Base-by-base conservation (phyloP, 2,329 filamentous ascomycete species). In the Dendrostoma leiphaemia region DNA sequence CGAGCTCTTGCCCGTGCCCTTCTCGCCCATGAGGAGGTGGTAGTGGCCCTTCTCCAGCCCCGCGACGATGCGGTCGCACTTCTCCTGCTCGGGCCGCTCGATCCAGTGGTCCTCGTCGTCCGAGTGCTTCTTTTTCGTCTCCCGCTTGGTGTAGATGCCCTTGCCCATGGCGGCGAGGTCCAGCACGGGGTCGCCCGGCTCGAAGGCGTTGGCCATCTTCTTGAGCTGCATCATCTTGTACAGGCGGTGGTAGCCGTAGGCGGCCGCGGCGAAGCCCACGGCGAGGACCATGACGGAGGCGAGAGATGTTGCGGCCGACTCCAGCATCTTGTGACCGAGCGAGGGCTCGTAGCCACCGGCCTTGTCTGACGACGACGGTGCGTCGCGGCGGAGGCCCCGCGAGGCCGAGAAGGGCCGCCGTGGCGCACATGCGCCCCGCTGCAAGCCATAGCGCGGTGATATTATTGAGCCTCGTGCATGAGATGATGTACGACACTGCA, bases 1-100 rank as follows among this genome's bases (percentile, higher is more conserved):
- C 61, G 90, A 95, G 57, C 90, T 95, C 76, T 99, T 99, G 6
- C 94, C 94, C 0, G 90, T 95, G 5, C 94, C 94, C 73, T 99
- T 97, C 67, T 97, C 94, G 41, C 94, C 94, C 44, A 97, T 85
- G 2, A 99, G 77, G 2, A 99, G 80, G 70, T 94, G 90, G 66
- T 99, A 99, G 66, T 95, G 91, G 10, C 94, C 94, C 43, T 77
- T 77, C 26, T 83, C 78, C 3, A 78, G 72, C 1, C 94, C 94
- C 45, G 80, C 74, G 23, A 99, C 82, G 60, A 99, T 97, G n/a
- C 74, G 76, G 68, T 99, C 88, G 59, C 99, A 86, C 56, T 80
- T 83, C 4, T 74, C 69, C 69, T 99, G 94, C 74, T 99, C 93
- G 13, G 88, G 84, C 26, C 93, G 86, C 60, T 82, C 72, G 47